Evolutionary conservation across 352 stramenopile species (phyloP).

Genomic region (Globisporangium yorkense): DNA sequence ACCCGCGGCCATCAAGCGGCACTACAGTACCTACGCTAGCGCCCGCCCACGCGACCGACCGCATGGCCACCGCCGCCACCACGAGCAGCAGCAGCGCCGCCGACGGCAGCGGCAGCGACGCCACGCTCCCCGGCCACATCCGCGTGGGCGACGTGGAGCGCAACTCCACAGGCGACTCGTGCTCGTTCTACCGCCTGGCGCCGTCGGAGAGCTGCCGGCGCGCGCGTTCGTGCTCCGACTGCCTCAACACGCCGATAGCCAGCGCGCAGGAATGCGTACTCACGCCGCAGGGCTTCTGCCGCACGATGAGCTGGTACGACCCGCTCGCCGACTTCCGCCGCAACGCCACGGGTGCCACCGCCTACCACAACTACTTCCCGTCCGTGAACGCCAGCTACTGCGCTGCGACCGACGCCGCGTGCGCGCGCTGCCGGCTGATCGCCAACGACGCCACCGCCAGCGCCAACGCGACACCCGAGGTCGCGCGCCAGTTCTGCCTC

Average conservation of each 20-base stretch:
- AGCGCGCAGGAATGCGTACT: conserved; percentile 42
- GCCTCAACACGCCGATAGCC: conserved; percentile 42
- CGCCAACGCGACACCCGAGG: conserved; percentile 27
- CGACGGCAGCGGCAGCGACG: conserved; percentile 4
- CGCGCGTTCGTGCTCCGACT: conserved; percentile 65
- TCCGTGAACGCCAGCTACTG: conserved; percentile 62
- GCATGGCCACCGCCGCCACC: conserved; percentile 1
- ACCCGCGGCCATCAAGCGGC: no score
- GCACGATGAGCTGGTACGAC: conserved; percentile 49
- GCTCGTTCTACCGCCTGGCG: conserved; percentile 51
- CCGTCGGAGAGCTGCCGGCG: conserved; percentile 36
- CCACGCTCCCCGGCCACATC: conserved; percentile 6
- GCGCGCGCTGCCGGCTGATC: conserved; percentile 36
- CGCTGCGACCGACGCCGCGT: conserved; percentile 42
- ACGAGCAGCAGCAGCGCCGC: conserved; percentile 10
- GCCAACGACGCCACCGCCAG: conserved; percentile 13
- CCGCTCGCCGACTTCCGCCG: conserved; percentile 44
- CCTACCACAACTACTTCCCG: conserved; percentile 65
- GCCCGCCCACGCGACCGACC: neutral
- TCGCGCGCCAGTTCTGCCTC: conserved; percentile 50
- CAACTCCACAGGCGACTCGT: conserved; percentile 44
- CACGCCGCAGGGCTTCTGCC: conserved; percentile 45
- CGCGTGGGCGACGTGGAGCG: conserved; percentile 27
- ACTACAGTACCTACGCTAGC: no score
- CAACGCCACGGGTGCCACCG: conserved; percentile 29